phyloP scores from a whole-genome alignment of 169 alveolate species.

The Miamiensis avidus region DNA sequence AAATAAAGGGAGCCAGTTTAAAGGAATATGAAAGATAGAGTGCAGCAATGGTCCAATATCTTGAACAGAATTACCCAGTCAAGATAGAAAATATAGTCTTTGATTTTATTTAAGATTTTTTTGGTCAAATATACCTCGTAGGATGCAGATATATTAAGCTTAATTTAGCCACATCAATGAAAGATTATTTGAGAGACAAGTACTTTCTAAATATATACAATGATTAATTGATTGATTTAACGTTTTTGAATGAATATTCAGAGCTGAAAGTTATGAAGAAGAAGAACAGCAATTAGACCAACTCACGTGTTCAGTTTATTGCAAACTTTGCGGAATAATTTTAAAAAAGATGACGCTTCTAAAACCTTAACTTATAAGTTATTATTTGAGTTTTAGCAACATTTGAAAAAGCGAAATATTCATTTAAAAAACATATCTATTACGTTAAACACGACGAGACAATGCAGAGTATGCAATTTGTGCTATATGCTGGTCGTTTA shows the following conservation, averaged over 20 bases:
- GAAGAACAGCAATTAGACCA: constrained; percentile 34
- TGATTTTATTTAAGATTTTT: constrained; percentile 72
- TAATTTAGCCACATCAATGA: constrained; percentile 44
- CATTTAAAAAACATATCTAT: constrained; percentile 31
- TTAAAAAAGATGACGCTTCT: constrained; percentile 67
- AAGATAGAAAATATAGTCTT: constrained; percentile 55
- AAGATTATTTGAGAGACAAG: constrained; percentile 26
- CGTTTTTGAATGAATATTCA: background rate
- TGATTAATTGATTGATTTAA: constrained; percentile 42
- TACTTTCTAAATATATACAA: constrained; percentile 11
- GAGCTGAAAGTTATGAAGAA: background rate
- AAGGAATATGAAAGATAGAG: constrained; percentile 23
- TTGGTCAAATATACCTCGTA: constrained; percentile 54
- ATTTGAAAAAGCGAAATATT: constrained; percentile 73
- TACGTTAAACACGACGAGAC: constrained; percentile 57
- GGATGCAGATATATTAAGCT: constrained; percentile 56
- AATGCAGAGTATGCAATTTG: constrained; percentile 80
- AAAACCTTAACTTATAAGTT: constrained; percentile 69
- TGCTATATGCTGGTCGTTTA: constrained; percentile 80
- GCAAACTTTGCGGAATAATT: constrained; percentile 71
- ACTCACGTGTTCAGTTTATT: constrained; percentile 59
- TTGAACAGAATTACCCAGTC: constrained; percentile 61
- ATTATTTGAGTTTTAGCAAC: constrained; percentile 68
- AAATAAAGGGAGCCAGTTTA: background rate
- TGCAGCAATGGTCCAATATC: constrained; percentile 52